Evolutionary conservation across 176 grass and related monocot species (phyloP), one percentile per base, ranked within the genome.

Genomic region (Carex pumila): DNA sequence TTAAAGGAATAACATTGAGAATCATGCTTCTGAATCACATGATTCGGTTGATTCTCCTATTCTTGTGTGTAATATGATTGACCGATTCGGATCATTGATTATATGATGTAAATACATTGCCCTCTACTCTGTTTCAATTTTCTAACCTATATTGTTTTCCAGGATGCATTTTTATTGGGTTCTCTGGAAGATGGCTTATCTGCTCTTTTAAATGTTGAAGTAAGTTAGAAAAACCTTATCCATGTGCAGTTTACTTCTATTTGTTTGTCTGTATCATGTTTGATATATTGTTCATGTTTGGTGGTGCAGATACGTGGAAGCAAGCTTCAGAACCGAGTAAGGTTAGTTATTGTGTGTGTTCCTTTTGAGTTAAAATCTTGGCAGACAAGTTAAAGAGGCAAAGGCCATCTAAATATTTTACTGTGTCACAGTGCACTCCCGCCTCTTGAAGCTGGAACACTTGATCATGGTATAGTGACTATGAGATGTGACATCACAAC

Each of bases 401-500:
- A 79, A 81, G 14, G 7, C 84, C 12, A 74, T 81, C 41, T 19
- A 15, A 39, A 74, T 76, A 50, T 60, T 86, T 69, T 70, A 61
- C 84, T 89, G 64, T 11, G 21, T 86, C 22, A 62, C 86, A 95
- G 90, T 73, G 90, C 85, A 43, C 0, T 59, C 70, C 81, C 89
- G 59, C 93, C 88, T 37, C 81, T 91, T 83, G 84, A 89, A 89
- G 86, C 73, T 83, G 88, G 85, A 43, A 71, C 84, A 62, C 73
- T 92, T 43, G 57, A 85, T 52, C 85, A 79, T 66, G 88, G 88
- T 18, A 83, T 92, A 82, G 88, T 92, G 84, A 92, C 88, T 63
- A 94, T 94, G 90, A 84, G 88, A 74, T 94, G 93, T 62, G 87
- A 90, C 88, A 75, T 94, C 47, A 72, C 72, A 89, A 94, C 93